Base-by-base conservation (phyloP, 2,329 filamentous ascomycete species). In the Trichoderma koningii region DNA sequence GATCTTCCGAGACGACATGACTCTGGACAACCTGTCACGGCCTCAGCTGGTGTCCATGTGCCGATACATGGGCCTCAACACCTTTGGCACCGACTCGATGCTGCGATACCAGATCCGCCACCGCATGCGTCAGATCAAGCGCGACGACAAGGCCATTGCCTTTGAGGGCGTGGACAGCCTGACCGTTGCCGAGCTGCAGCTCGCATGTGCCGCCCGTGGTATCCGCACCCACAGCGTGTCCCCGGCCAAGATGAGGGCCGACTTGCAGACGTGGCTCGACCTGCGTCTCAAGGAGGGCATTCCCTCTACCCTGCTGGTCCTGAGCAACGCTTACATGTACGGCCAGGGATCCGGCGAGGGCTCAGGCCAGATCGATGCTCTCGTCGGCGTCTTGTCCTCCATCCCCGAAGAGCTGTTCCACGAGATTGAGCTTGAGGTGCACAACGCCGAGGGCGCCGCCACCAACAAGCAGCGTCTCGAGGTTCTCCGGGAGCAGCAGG, bases 381-480 rank as follows among this genome's bases (percentile, higher is more conserved):
- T 99, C 55, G 92, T 93, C 67, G 91, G 93, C 63, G 95, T 99
- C 5, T 83, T 99, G 47, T 96, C 92, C 47, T 93, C 91, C 67
- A 98, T 99, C 68, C 95, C 95, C 3, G 95, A 99, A 78, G 95
- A 99, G 78, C 85, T 99, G 47, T 99, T 96, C 91, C 95, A 99
- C 83, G 95, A 99, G 82, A 97, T 99, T 69, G 95, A 98, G 79
- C 89, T 99, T 38, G 95, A 99, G 81, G 93, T 99, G 10, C 92
- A 97, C 83, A 96, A 89, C 67, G 93, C 94, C 55, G 95, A 99
- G 80, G 95, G 95, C 67, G 94, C 93, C 12, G 95, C 95, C 26
- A 99, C 95, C 70, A 99, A 99, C 86, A 97, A 96, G 85, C 95
- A 98, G 83, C 90, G 95, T 76, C 89, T 99, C 48, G 95, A 99